Evolutionary conservation across 2,329 filamentous ascomycete species (phyloP).

Genomic region (Akanthomyces uredinophilus): DNA sequence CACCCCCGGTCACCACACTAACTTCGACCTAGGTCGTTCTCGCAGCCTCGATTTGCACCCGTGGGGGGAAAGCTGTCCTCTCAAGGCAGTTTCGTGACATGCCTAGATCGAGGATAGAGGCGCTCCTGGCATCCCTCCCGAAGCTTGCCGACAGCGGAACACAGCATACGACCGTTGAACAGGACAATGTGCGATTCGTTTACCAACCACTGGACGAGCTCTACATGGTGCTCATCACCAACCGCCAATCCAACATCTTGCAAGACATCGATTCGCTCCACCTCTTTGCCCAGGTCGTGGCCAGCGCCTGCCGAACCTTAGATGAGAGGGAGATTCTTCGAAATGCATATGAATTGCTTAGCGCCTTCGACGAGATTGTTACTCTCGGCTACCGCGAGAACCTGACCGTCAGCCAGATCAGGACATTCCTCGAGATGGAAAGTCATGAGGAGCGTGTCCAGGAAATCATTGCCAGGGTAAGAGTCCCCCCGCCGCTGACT

Average conservation of each 20-base stretch:
- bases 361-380: constrained; percentile 95
- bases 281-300: constrained; percentile 94
- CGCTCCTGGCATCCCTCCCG: constrained; percentile 90
- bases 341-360: constrained; percentile 93
- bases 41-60: constrained; percentile 96
- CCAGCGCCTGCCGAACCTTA: constrained; percentile 89
- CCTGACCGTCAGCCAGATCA: constrained; percentile 92
- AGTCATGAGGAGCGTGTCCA: constrained; percentile 98
- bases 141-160: constrained; percentile 95
- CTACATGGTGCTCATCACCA: constrained; percentile 99
- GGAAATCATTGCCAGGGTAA: constrained; percentile 88
- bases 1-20: constrained; percentile 17
- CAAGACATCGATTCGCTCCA: constrained; percentile 99
- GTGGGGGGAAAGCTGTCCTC: constrained; percentile 95
- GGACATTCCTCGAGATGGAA: constrained; percentile 99
- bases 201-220: constrained; percentile 98
- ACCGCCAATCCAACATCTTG: constrained; percentile 97
- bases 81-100: constrained; percentile 98
- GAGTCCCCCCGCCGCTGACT: constrained; percentile 20
- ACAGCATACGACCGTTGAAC: constrained; percentile 96
- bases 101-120: constrained; percentile 93
- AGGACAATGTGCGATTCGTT: constrained; percentile 98
- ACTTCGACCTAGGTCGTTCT: constrained; percentile 74
- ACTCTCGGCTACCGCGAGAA: constrained; percentile 96
- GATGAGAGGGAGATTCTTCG: constrained; percentile 93